A percentile compares a stretch with the other conserved stretches of the same genome.
These are phyloP conservation scores for Aspergillus sp. DNA, from an alignment of 2,329 filamentous ascomycete genomes.

Conservation along the genomic window DNA sequence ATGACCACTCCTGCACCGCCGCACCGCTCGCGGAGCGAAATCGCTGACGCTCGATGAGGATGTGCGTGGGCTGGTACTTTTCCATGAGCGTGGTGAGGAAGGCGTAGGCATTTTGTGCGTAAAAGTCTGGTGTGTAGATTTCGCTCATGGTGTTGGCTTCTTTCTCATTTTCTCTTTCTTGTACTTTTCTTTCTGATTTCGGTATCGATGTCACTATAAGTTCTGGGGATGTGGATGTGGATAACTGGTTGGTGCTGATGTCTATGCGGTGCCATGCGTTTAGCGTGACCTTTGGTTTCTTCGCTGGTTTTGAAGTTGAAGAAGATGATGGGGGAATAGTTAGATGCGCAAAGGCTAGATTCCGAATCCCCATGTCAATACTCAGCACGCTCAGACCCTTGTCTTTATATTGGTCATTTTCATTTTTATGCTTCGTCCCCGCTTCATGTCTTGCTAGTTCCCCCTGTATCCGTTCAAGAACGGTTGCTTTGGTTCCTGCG, in stretches of 20 bases:
- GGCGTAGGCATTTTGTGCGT: constrained; percentile 51
- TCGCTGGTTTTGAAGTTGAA: not conserved
- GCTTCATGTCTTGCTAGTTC: not conserved
- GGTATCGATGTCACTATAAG: not conserved
- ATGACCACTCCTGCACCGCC: constrained; percentile 72
- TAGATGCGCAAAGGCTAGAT: constrained; percentile 67
- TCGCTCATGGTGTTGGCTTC: not conserved
- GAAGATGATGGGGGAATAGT: constrained; percentile 21
- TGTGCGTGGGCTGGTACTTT: constrained; percentile 53
- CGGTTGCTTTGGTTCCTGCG: constrained; percentile 51
- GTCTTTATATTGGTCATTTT: not conserved
- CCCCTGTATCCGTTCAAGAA: not conserved
- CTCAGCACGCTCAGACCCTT: constrained; percentile 55
- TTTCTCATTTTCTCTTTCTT: not conserved
- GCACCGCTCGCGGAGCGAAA: constrained; percentile 58
- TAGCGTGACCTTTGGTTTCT: constrained; percentile 15
- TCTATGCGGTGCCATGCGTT: constrained; percentile 39
- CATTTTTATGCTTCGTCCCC: not conserved
- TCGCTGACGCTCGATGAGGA: constrained; percentile 64
- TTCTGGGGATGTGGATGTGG: not conserved
- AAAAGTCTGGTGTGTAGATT: constrained; percentile 35
- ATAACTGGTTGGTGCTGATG: constrained; percentile 9
- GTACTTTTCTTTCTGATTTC: too few relatives aligned
- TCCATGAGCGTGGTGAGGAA: constrained; percentile 47
- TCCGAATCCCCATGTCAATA: constrained; percentile 78